These are phyloP conservation scores for Daldinia bambusicola DNA, from an alignment of 495 filamentous ascomycete genomes.

Conservation along the genomic window DNA sequence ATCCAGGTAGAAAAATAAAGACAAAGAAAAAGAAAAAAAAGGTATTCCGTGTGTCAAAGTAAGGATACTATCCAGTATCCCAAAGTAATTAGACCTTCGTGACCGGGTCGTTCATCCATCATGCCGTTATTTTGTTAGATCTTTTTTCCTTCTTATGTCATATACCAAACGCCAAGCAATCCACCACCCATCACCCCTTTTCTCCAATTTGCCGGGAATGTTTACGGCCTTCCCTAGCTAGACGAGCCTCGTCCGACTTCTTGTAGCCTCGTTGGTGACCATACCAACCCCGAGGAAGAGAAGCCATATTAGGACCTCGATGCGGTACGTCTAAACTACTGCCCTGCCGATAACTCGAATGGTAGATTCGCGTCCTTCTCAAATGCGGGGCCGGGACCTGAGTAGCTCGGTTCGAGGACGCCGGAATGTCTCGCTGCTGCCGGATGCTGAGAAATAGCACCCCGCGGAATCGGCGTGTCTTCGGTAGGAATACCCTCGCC, in stretches of 20 bases:
- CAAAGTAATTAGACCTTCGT: constrained; percentile 4
- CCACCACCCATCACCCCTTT: not conserved
- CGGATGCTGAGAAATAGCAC: constrained; percentile 2
- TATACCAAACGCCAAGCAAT: constrained; percentile 29
- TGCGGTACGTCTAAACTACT: not conserved
- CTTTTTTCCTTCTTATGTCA: constrained; percentile 12
- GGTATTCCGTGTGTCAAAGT: not conserved
- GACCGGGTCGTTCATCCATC: not conserved
- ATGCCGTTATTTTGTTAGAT: constrained; percentile 3
- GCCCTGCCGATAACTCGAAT: constrained; percentile 44
- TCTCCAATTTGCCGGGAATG: constrained; percentile 6
- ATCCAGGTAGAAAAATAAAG: constrained; percentile 15
- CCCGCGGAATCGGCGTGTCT: constrained; percentile 52
- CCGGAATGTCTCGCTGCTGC: not conserved
- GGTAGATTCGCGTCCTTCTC: constrained; percentile 58
- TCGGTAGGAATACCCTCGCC: constrained; percentile 52
- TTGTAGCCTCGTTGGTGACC: not conserved
- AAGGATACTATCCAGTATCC: not conserved
- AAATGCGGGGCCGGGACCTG: constrained; percentile 56
- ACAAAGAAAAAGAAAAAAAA: constrained; percentile 10
- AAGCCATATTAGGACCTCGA: not conserved
- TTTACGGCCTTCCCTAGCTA: constrained; percentile 1
- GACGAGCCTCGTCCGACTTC: not conserved
- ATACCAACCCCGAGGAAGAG: not conserved
- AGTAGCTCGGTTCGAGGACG: constrained; percentile 57